phyloP scores from a whole-genome alignment of 257 asterid species.

The Eustoma russellianum region DNA sequence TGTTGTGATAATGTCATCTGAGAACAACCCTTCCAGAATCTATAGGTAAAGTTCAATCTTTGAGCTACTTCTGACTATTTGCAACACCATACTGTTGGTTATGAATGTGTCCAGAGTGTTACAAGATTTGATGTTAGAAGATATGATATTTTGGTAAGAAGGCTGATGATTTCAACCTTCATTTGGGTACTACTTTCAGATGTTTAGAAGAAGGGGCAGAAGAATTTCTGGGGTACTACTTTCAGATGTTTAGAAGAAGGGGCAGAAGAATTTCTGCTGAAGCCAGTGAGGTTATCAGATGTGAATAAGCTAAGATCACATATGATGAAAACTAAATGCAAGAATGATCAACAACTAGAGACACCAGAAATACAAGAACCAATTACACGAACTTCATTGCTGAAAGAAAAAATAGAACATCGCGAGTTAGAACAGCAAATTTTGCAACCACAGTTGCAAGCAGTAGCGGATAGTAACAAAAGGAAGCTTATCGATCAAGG shows the following conservation, averaged over 20 bases:
- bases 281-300: slow-evolving; percentile 84
- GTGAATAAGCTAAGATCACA: slow-evolving; percentile 76
- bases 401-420: slow-evolving; percentile 1
- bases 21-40: slow-evolving; percentile 89
- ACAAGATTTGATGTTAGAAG: not conserved
- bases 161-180: not conserved
- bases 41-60: slow-evolving; percentile 40
- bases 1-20: slow-evolving; percentile 98
- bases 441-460: slow-evolving; percentile 10
- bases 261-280: slow-evolving; percentile 84
- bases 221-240: too few relatives aligned
- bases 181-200: slow-evolving; percentile 24
- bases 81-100: not conserved
- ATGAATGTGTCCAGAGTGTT: too few relatives aligned
- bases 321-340: slow-evolving; percentile 45
- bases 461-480: slow-evolving; percentile 15
- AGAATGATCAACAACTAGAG: slow-evolving; percentile 9
- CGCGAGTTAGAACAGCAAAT: not conserved
- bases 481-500: slow-evolving; percentile 59
- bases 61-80: too few relatives aligned
- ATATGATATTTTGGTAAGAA: too few relatives aligned
- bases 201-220: too few relatives aligned
- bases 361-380: slow-evolving; percentile 19
- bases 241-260: slow-evolving; percentile 93
- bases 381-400: slow-evolving; percentile 10